Percentiles rank a stretch among this genome's conserved stretches.
These are phyloP conservation scores for Clavispora carvajalis DNA, from an alignment of 805 yeast genomes.

Conservation along the genomic window DNA sequence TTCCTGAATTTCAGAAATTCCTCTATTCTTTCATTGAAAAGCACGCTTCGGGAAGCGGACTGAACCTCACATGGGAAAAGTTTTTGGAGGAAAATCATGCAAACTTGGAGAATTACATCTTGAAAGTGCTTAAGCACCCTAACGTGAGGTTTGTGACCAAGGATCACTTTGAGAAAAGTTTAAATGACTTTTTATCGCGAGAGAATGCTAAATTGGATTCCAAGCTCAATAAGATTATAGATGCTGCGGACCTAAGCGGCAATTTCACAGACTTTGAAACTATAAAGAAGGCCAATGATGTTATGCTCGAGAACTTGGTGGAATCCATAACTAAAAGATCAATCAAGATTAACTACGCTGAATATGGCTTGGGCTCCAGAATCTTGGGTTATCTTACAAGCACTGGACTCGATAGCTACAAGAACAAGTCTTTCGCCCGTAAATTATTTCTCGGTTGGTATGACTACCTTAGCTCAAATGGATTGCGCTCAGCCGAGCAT, in stretches of 20 bases:
- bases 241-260: conserved; percentile 15
- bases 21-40: conserved; percentile 29
- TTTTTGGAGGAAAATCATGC: conserved; percentile 19
- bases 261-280: conserved; percentile 5
- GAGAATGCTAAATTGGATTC: conserved; percentile 21
- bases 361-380: conserved; percentile 33
- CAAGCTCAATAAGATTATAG: conserved; percentile 23
- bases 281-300: conserved; percentile 15
- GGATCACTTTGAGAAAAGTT: conserved; percentile 17
- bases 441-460: conserved; percentile 37
- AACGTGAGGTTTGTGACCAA: conserved; percentile 15
- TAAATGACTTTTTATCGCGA: conserved; percentile 17
- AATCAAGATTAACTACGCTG: conserved; percentile 35
- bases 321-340: conserved; percentile 31
- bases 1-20: conserved; percentile 36
- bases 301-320: conserved; percentile 25
- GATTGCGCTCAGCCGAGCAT: conserved; percentile 17
- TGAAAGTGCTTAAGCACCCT: conserved; percentile 4
- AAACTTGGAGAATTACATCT: conserved; percentile 16
- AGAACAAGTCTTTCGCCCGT: conserved; percentile 17
- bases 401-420: conserved; percentile 9
- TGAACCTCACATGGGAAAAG: conserved; percentile 17
- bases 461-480: conserved; percentile 24
- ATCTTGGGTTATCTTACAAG: conserved; percentile 37
- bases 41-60: conserved; percentile 11